Evolutionary conservation across 352 stramenopile genomes (phyloP), one percentile per base, ranked within the genome.

Genomic region (Hyphochytrium catenoides): DNA sequence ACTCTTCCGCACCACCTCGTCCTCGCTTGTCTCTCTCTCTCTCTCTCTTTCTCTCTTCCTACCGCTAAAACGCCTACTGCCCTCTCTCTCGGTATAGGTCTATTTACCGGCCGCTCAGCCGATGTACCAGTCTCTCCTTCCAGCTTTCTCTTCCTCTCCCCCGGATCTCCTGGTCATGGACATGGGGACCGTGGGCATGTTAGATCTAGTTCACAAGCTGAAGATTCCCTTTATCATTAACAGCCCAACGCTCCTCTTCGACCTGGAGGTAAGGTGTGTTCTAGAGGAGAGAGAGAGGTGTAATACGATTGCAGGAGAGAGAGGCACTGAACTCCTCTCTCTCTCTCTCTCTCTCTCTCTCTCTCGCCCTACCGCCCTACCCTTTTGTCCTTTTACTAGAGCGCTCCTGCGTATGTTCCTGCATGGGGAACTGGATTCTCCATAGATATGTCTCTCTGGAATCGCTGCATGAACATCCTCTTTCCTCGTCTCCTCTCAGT

Each of bases 401-500:
- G 50, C 42, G 48, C 57, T 1, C 67, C 68, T 4, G 73, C 59
- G 34, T 81, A 85, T 47, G 50, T 83, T 7, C 71, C 71, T 0
- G 69, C 65, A 8, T 86, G 69, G 68, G 71, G 71, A 3, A 79
- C 71, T 0, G 71, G 71, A 9, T 83, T 77, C 41, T 63, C 55
- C 25, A 50, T 62, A 23, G 52, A 65, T 26, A 86, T 83, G 71
- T 76, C 64, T 39, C 57, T 86, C 21, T 77, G 68, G 67, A 68
- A 83, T 36, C 66, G 71, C 14, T 86, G 68, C 43, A 74, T 86
- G 52, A 86, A 86, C 47, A 62, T 81, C 36, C 30, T 86, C n/a
- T 86, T 82, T 38, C 71, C 71, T n/a, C 48, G 66, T 4, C 46
- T 83, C 26, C 43, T 86, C 18, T 78, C 66, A 0, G 64, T 82